phyloP scores from a whole-genome alignment of 352 stramenopile species.

The Vaucheria bursata region DNA sequence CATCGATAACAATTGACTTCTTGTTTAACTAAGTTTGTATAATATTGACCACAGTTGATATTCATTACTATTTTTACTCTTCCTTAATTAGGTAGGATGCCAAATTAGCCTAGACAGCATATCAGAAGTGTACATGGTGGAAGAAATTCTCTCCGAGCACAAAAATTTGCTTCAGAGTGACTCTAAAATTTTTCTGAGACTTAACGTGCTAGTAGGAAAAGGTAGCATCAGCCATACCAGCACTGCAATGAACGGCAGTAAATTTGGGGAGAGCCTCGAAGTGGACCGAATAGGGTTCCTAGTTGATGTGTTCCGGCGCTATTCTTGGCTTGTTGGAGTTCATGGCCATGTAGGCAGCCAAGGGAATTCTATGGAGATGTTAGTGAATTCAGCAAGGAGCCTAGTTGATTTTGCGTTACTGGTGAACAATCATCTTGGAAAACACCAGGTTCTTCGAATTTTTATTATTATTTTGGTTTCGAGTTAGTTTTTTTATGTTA shows the following conservation, averaged over 20 bases:
- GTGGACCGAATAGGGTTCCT: background rate
- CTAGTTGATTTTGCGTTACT: constrained; percentile 2
- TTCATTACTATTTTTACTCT: no score
- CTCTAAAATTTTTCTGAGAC: no score
- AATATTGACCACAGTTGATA: no score
- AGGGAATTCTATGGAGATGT: background rate
- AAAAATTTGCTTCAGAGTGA: no score
- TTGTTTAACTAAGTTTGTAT: no score
- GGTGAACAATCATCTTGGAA: background rate
- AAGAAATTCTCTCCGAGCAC: no score
- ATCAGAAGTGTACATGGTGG: no score
- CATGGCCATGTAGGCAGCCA: constrained; percentile 10
- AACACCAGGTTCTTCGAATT: background rate
- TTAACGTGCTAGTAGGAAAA: constrained; percentile 74
- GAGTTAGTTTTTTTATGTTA: no score
- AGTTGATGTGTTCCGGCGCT: constrained; percentile 51
- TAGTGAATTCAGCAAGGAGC: background rate
- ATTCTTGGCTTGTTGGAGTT: constrained; percentile 68
- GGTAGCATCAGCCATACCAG: constrained; percentile 66
- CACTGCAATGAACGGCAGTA: constrained; percentile 51
- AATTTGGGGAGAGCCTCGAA: background rate
- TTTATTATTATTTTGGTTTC: no score
- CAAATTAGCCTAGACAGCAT: no score
- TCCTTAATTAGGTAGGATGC: no score
- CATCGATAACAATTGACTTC: no score